Base-by-base conservation (phyloP, 345 rosid genomes). In the Capsella bursapastoris region DNA sequence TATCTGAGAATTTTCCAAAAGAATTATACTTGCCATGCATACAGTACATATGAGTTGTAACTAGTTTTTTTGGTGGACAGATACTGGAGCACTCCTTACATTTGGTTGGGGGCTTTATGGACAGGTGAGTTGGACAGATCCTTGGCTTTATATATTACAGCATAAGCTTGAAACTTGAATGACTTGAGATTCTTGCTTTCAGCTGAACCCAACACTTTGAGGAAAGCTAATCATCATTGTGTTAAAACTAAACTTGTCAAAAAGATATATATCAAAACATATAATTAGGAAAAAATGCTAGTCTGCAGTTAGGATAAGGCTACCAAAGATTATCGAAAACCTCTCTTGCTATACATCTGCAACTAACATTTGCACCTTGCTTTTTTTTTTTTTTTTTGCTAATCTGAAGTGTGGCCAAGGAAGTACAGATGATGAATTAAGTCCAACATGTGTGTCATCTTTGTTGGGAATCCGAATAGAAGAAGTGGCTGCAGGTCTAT, bases 21-120 rank as follows among this genome's bases (percentile, higher is more conserved):
- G 28, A n/a, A 66, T 41, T 37, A 34, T 55, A 55, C 58, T 45
- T 47, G 47, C 28, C 44, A 72, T 50, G 28, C 8, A 16, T 29
- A 49, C 41, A 13, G 27, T 16, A 37, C 5, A n/a, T 57, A 41
- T 32, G 51, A 64, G 14, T 38, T 50, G 28, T 66, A 49, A 65
- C 51, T 49, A 49, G 12, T 76, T 65, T 64, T 63, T 81, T 47
- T 66, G 3, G 5, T 77, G 55, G 70, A 50, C 89, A 95, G 99
- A 96, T 88, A 90, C 97, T 72, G 99, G 99, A 55, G 97, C 93
- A 10, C 72, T 96, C 9, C 91, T 96, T 62, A 83, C 97, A n/a
- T 96, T 96, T 81, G 99, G 99, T 40, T 96, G 99, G 99, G 98
- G 99, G 69, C 96, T 90, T 73, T 92, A 96, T 68, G 98, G 99